Evolutionary conservation across 2,329 filamentous ascomycete genomes (phyloP).

Genomic region (Fusarium protoensiforme): DNA sequence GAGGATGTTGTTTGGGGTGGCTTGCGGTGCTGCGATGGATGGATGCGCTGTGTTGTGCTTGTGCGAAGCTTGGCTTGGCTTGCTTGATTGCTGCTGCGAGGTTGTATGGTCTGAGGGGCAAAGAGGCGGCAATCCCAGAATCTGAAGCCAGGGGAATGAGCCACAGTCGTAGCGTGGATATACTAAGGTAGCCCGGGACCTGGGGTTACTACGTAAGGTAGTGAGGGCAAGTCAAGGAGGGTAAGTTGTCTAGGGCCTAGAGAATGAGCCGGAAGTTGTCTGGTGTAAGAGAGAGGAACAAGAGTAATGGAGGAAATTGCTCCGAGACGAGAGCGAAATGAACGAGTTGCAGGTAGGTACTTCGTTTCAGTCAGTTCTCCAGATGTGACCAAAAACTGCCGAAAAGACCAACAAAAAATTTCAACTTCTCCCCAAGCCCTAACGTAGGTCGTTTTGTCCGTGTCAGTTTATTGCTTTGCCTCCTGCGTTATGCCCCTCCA

Average conservation of each 20-base stretch:
- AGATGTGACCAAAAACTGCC: neutral
- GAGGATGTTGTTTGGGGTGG: constrained; percentile 3
- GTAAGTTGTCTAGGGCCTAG: neutral
- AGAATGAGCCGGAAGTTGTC: constrained; percentile 1
- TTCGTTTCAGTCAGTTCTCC: neutral
- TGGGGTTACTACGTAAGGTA: neutral
- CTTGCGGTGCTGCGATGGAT: neutral
- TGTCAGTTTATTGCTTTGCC: neutral
- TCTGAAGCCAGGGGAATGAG: constrained; percentile 13
- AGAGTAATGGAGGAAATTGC: neutral
- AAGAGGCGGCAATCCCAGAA: constrained; percentile 10
- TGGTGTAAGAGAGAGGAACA: neutral
- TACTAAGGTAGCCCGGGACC: neutral
- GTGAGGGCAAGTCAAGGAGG: constrained; percentile 9
- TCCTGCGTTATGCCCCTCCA: constrained; percentile 8
- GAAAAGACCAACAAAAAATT: neutral
- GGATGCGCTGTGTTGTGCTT: neutral
- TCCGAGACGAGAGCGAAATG: neutral
- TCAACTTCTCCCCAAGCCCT: constrained; percentile 11
- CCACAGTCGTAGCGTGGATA: constrained; percentile 9
- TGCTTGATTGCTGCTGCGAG: neutral
- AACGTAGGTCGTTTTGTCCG: neutral
- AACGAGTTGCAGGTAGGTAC: neutral
- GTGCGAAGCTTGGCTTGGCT: neutral
- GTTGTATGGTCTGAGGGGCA: constrained; percentile 2